phyloP scores from a whole-genome alignment of 2,329 filamentous ascomycete genomes.

The Blumeriella jaapii region DNA sequence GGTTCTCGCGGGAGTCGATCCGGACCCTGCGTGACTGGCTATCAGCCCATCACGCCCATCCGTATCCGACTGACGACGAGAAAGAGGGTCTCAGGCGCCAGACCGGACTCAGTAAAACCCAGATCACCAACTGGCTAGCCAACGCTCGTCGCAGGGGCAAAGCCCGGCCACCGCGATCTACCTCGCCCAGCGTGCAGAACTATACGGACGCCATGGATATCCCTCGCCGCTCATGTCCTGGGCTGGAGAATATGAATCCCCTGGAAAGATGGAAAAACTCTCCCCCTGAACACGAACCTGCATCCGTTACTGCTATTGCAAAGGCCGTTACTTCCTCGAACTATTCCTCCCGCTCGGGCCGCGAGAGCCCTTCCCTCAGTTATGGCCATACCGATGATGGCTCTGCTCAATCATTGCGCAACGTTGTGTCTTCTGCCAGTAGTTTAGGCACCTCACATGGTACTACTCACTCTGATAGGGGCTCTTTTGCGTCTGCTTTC shows the following conservation, averaged over 20 bases:
- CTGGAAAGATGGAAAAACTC: constrained; percentile 60
- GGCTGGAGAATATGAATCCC: constrained; percentile 44
- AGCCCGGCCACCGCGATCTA: constrained; percentile 53
- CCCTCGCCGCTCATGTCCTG: constrained; percentile 47
- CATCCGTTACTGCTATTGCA: constrained; percentile 50
- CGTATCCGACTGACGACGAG: constrained; percentile 80
- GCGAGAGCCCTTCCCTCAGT: constrained; percentile 43
- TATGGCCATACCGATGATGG: constrained; percentile 50
- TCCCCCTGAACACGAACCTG: constrained; percentile 58
- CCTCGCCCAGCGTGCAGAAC: constrained; percentile 53
- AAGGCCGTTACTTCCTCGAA: constrained; percentile 43
- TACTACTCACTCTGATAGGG: constrained; percentile 47
- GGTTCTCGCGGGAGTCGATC: constrained; percentile 71
- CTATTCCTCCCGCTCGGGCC: constrained; percentile 41
- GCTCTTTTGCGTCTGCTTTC: constrained; percentile 46
- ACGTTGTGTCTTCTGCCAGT: constrained; percentile 47
- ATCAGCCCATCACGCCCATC: constrained; percentile 65
- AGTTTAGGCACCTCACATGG: constrained; percentile 51
- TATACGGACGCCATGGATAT: constrained; percentile 61
- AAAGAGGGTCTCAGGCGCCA: constrained; percentile 67
- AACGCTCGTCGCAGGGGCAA: constrained; percentile 80
- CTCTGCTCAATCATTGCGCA: constrained; percentile 44
- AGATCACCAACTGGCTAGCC: constrained; percentile 87
- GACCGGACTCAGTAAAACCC: constrained; percentile 70
- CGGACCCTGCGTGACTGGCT: constrained; percentile 79